Conservation (phyloP, 2,329 filamentous ascomycete species). For the Penicillium sp. region DNA sequence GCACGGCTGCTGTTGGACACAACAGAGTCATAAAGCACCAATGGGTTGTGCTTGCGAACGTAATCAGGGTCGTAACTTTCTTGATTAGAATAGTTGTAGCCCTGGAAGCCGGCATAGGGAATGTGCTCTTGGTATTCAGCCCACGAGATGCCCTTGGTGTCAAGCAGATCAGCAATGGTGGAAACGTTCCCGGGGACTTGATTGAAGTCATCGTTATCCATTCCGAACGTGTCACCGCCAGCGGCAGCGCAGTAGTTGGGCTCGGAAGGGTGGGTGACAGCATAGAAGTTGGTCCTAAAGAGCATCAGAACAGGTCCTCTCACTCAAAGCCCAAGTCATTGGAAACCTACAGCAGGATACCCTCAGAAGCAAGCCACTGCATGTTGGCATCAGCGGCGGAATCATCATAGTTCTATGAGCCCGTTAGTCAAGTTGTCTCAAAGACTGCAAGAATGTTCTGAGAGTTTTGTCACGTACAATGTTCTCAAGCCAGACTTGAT, state of each 20-base stretch:
- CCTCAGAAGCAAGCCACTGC: conserved; percentile 40
- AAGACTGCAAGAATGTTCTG: neutral
- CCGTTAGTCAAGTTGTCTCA: neutral
- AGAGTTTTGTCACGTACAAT: conserved; percentile 46
- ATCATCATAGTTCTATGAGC: conserved; percentile 55
- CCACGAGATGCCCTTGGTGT: conserved; percentile 64
- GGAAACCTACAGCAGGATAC: conserved; percentile 53
- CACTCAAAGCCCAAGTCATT: neutral
- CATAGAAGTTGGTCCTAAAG: conserved; percentile 52
- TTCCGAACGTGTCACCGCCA: conserved; percentile 71
- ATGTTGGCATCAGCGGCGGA: conserved; percentile 56
- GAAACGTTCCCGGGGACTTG: conserved; percentile 60
- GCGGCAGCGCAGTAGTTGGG: conserved; percentile 72
- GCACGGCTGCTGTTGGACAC: conserved; percentile 59
- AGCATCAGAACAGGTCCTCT: neutral
- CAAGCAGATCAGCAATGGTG: conserved; percentile 66
- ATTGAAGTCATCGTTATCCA: conserved; percentile 65
- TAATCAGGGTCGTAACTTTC: conserved; percentile 68
- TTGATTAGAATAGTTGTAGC: conserved; percentile 62
- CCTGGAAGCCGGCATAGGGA: conserved; percentile 72
- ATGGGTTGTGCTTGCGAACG: conserved; percentile 76
- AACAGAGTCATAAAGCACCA: conserved; percentile 64
- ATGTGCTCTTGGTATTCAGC: conserved; percentile 74
- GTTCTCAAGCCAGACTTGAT: conserved; percentile 76
- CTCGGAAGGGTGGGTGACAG: conserved; percentile 69